Evolutionary conservation across 2,329 filamentous ascomycete genomes (phyloP).

Genomic region (Pseudocercospora fuligena): DNA sequence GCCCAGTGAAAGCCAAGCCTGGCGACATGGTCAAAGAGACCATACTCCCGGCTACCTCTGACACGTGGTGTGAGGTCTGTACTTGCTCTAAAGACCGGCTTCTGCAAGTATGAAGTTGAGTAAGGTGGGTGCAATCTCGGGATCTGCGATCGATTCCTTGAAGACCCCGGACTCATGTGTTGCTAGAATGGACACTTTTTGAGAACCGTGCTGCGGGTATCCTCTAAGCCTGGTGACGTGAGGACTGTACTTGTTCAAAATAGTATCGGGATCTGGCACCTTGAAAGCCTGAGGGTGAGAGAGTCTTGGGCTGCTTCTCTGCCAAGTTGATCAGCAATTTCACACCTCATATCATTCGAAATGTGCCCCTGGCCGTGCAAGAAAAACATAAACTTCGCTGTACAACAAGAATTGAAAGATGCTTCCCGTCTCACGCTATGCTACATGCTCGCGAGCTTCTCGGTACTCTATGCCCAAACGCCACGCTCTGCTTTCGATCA

Average conservation of each 20-base stretch:
- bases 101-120: neutral
- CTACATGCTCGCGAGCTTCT: neutral
- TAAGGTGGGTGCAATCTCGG: neutral
- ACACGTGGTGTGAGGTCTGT: neutral
- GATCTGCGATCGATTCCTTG: neutral
- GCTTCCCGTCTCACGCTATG: neutral
- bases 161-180: neutral
- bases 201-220: neutral
- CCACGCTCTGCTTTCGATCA: constrained; percentile 1
- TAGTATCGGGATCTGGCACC: neutral
- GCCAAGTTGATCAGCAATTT: neutral
- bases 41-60: neutral
- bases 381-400: neutral
- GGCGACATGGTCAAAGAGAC: neutral
- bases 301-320: neutral
- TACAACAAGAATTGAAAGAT: neutral
- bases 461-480: neutral
- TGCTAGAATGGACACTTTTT: neutral
- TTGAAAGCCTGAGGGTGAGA: neutral
- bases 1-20: neutral
- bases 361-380: neutral
- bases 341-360: neutral
- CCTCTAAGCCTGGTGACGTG: neutral
- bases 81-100: neutral
- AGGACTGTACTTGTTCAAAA: neutral